Percentiles rank a stretch among this genome's conserved stretches.
phyloP scores from a whole-genome alignment of 345 rosid genomes.

The Dovyalis caffra region DNA sequence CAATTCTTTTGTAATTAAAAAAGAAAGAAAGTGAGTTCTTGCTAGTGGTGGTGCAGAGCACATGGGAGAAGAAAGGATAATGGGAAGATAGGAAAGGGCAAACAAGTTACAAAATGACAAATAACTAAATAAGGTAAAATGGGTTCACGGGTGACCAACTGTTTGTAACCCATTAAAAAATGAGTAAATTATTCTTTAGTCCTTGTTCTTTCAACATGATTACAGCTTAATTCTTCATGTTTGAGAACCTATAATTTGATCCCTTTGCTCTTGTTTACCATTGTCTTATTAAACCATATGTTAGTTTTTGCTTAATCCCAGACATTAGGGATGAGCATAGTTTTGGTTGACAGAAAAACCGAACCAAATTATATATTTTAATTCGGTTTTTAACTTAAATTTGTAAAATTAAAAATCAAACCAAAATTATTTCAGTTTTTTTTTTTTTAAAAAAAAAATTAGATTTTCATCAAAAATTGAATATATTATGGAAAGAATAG shows the following conservation, averaged over 20 bases:
- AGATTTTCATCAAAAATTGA: too few species aligned
- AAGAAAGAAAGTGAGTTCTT: too few species aligned
- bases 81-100: not conserved
- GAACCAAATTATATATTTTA: too few species aligned
- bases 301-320: not conserved
- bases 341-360: too few species aligned
- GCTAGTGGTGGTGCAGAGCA: not conserved
- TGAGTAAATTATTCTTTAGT: not conserved
- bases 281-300: not conserved
- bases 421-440: too few species aligned
- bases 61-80: not conserved
- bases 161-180: not conserved
- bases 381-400: too few species aligned
- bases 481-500: too few species aligned
- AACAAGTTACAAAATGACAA: constrained; percentile 23
- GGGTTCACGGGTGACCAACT: constrained; percentile 38
- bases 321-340: too few species aligned
- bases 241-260: not conserved
- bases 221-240: not conserved
- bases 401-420: too few species aligned
- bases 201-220: not conserved
- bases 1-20: too few species aligned
- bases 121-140: not conserved
- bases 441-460: too few species aligned
- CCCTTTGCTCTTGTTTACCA: not conserved